Conservation (phyloP, 768 basidiomycete species). For the Phanerochaete carnosa region DNA sequence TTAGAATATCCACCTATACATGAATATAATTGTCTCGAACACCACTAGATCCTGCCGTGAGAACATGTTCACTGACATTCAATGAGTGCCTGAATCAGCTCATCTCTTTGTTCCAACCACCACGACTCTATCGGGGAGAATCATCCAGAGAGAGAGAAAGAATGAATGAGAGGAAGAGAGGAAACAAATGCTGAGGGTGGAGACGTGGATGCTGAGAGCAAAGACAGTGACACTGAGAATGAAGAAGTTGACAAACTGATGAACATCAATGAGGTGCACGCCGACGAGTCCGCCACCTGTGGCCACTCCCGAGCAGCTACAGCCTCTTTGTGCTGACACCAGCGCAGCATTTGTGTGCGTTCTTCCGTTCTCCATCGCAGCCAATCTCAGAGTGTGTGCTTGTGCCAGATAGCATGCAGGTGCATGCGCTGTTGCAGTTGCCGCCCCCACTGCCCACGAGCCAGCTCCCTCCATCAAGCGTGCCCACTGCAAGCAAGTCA, state of each 20-base stretch:
- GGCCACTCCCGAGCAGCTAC: neutral
- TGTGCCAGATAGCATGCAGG: constrained; percentile 2
- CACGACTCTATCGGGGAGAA: neutral
- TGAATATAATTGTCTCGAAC: too few relatives aligned
- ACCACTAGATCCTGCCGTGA: too few relatives aligned
- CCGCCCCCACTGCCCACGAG: too few relatives aligned
- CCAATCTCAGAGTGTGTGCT: neutral
- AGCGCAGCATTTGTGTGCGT: neutral
- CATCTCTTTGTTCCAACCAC: too few relatives aligned
- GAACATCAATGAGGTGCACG: neutral
- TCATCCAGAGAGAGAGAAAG: neutral
- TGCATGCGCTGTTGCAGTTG: too few relatives aligned
- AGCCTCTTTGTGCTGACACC: neutral
- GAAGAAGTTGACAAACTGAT: neutral
- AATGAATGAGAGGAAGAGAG: neutral
- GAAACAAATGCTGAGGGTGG: neutral
- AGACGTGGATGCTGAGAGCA: neutral
- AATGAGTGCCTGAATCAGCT: too few relatives aligned
- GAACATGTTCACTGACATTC: too few relatives aligned
- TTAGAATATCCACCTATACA: too few relatives aligned
- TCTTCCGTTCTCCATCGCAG: neutral
- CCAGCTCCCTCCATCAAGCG: neutral
- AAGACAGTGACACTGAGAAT: neutral
- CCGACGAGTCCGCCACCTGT: neutral
- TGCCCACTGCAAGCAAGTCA: neutral